phyloP scores from a whole-genome alignment of 2,329 filamentous ascomycete species.

The Colletotrichum echinochloae region DNA sequence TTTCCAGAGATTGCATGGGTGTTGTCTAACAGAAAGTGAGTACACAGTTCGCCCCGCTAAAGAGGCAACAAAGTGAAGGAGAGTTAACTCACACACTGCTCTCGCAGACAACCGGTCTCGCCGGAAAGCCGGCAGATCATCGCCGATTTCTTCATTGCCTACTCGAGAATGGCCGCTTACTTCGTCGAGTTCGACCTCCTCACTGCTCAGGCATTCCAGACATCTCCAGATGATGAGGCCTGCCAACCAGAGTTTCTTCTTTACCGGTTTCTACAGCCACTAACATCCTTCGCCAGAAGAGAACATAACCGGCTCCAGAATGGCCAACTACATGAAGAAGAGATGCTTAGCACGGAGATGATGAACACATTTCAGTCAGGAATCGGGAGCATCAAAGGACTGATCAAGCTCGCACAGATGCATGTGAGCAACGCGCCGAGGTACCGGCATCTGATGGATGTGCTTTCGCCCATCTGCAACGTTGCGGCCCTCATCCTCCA shows the following conservation, averaged over 20 bases:
- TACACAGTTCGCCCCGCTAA: background rate
- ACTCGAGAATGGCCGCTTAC: constrained; percentile 63
- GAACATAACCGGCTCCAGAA: constrained; percentile 42
- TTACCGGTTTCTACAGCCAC: constrained; percentile 58
- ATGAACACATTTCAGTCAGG: constrained; percentile 56
- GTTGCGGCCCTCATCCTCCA: constrained; percentile 50
- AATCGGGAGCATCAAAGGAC: constrained; percentile 56
- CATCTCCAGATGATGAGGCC: constrained; percentile 44
- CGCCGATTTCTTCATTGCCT: constrained; percentile 55
- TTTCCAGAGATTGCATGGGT: constrained; percentile 64
- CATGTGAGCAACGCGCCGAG: constrained; percentile 56
- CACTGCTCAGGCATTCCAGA: constrained; percentile 41
- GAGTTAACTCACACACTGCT: background rate
- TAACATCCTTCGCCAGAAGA: constrained; percentile 49
- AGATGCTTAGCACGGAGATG: constrained; percentile 51
- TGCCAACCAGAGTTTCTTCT: constrained; percentile 56
- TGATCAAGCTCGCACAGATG: constrained; percentile 57
- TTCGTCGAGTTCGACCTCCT: constrained; percentile 64
- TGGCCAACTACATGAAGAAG: constrained; percentile 41
- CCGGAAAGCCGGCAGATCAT: constrained; percentile 44
- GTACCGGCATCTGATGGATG: constrained; percentile 61
- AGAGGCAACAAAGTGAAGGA: background rate
- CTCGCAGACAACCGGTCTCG: constrained; percentile 16
- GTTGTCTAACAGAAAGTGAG: constrained; percentile 46
- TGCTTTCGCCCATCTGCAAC: constrained; percentile 54